Conservation (phyloP, 148 eudicot genomes). For the Rhododendron kiyosumense region DNA sequence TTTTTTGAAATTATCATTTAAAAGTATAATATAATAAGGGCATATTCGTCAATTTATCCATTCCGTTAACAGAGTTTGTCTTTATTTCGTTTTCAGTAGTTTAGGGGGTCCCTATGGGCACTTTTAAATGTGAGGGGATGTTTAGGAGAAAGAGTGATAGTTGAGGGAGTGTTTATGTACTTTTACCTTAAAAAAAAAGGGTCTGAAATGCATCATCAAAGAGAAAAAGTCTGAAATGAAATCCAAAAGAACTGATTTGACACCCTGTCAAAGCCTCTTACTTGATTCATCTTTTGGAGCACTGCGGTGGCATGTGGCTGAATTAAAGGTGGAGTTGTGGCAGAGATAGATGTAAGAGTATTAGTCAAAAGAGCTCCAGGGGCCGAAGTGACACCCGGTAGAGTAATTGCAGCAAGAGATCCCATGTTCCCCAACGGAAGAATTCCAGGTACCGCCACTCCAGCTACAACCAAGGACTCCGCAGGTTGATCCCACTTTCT, state of each 20-base stretch:
- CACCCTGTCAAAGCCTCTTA: slow-evolving; percentile 21
- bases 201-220: neutral
- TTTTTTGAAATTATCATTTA: too few relatives aligned
- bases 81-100: too few relatives aligned
- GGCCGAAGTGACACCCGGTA: slow-evolving; percentile 33
- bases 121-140: too few relatives aligned
- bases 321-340: slow-evolving; percentile 30
- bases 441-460: slow-evolving; percentile 45
- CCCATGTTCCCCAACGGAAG: slow-evolving; percentile 48
- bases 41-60: too few relatives aligned
- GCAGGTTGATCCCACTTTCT: slow-evolving; percentile 97
- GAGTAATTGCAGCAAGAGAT: slow-evolving; percentile 26
- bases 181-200: too few relatives aligned
- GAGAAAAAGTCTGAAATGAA: neutral
- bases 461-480: slow-evolving; percentile 57
- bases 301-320: slow-evolving; percentile 59
- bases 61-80: too few relatives aligned
- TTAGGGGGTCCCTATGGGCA: too few relatives aligned
- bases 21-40: too few relatives aligned
- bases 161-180: too few relatives aligned
- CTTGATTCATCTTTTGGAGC: slow-evolving; percentile 66
- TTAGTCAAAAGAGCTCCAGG: slow-evolving; percentile 32
- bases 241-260: neutral
- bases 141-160: too few relatives aligned
- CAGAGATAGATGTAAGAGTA: slow-evolving; percentile 22